A percentile compares a stretch with the other conserved stretches of the same genome.
These are phyloP conservation scores for Dryas drummondii DNA, from an alignment of 306 rosid species.

Conservation along the genomic window DNA sequence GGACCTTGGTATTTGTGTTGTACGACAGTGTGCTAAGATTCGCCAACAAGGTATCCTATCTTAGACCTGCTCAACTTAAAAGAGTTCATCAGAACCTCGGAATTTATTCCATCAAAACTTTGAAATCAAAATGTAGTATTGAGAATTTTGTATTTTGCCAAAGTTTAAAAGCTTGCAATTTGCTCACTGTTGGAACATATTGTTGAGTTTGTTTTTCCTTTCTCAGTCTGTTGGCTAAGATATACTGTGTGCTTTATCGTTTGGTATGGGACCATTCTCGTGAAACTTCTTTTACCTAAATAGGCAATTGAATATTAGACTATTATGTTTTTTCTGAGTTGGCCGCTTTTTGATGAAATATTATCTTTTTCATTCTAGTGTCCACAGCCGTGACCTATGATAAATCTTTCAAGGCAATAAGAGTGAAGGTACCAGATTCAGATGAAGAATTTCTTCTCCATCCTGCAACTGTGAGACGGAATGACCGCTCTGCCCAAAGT, in stretches of 20 bases:
- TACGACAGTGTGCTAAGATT: slow-evolving; percentile 97
- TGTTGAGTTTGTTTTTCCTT: background rate
- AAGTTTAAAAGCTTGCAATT: background rate
- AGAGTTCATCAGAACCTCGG: slow-evolving; percentile 10
- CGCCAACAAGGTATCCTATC: slow-evolving; percentile 85
- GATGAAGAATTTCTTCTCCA: slow-evolving; percentile 88
- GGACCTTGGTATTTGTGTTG: slow-evolving; percentile 83
- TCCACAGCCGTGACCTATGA: slow-evolving; percentile 95
- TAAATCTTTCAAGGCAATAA: slow-evolving; percentile 75
- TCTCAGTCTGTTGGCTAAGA: too few species aligned
- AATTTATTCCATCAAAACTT: background rate
- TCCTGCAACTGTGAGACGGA: slow-evolving; percentile 95
- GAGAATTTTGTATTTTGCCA: background rate
- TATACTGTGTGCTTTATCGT: background rate
- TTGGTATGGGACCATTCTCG: background rate
- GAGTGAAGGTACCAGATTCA: slow-evolving; percentile 90
- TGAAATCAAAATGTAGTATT: background rate
- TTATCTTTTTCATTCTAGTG: slow-evolving; percentile 42
- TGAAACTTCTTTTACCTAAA: background rate
- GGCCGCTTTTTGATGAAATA: slow-evolving; percentile 19
- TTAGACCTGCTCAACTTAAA: background rate
- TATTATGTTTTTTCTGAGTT: background rate
- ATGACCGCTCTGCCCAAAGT: slow-evolving; percentile 96
- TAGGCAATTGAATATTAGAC: background rate
- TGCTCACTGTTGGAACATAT: background rate